A percentile compares a stretch with the other conserved stretches of the same genome.
phyloP scores from a whole-genome alignment of 75 land plant genomes.

The Selaginella tamariscina region DNA sequence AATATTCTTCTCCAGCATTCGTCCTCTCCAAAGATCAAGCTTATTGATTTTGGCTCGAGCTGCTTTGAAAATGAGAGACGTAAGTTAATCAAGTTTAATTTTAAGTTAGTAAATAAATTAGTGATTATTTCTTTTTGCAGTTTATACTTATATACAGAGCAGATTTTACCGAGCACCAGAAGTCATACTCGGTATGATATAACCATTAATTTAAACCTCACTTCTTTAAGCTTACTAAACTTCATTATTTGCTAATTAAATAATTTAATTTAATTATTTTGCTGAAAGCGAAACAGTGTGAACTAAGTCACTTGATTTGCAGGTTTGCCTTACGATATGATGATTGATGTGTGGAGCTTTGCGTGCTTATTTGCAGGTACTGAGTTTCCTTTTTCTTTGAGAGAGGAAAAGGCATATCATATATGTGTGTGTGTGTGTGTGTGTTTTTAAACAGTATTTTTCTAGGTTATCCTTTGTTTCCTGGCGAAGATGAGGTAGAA shows the following conservation, averaged over 20 bases:
- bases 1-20: constrained; percentile 31
- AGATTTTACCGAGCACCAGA: constrained; percentile 33
- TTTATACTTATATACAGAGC: constrained; percentile 34
- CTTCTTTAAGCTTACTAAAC: no score
- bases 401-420: no score
- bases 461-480: constrained; percentile 33
- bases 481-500: constrained; percentile 35
- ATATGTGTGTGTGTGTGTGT: no score
- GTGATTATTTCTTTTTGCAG: constrained; percentile 15
- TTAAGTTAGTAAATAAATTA: no score
- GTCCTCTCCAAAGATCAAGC: constrained; percentile 27
- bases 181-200: constrained; percentile 31
- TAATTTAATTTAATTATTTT: no score
- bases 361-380: constrained; percentile 34
- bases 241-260: no score
- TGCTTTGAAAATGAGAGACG: constrained; percentile 34
- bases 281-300: no score
- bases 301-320: no score
- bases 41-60: constrained; percentile 34
- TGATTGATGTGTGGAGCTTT: constrained; percentile 40
- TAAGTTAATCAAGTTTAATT: constrained; percentile 4
- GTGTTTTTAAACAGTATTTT: no score
- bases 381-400: no score
- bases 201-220: no score
- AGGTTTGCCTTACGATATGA: constrained; percentile 30